Base-by-base conservation (phyloP, 148 eudicot species). In the Chenopodium berlandieri region DNA sequence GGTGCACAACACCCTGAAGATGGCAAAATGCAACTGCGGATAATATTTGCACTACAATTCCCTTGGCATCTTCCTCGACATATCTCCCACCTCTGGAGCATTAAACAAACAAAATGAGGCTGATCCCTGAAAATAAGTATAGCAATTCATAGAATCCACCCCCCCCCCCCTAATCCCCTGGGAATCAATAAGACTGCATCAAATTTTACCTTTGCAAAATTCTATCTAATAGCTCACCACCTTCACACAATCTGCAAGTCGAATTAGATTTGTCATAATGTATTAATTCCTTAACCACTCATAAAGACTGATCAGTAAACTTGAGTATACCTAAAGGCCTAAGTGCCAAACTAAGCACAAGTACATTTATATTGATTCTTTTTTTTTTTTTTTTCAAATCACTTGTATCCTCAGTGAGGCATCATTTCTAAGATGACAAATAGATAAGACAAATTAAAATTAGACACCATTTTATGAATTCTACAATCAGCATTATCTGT, bases 211-310 rank as follows among this genome's bases (percentile, higher is more conserved):
- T 94, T 74, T 95, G 89, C 86, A 96, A 84, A 80, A 96, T 96
- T 81, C 95, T 90, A 83, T 96, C 99, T 63, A 96, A 87, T 68
- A 96, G 84, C 86, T 96, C 99, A 40, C 98, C 99, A n/a, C 99
- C 99, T 90, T 96, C 99, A 82, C 99, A 96, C 85, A 94, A 89
- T 75, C 99, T 96, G 91, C 85, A 62, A 67, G 78, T 63, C 78
- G 48, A 78, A 73, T 63, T 72, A 58, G 70, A 60, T 69, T 22
- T 14, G 22, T 62, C 62, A 71, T 71, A 75, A 9, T 23, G 22
- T 16, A 77, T 60, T 23, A 10, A 40, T 60, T 7, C 72, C n/a
- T 13, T 80, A 20, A 71, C 10, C 40, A 9, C 71, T 9, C 34
- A 6, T 1, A 68, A 79, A 76, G 25, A 34, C 32, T 12, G 11